These are phyloP conservation scores for Ceratocystis cubensis DNA, from an alignment of 2,329 filamentous ascomycete genomes.

Conservation along the genomic window DNA sequence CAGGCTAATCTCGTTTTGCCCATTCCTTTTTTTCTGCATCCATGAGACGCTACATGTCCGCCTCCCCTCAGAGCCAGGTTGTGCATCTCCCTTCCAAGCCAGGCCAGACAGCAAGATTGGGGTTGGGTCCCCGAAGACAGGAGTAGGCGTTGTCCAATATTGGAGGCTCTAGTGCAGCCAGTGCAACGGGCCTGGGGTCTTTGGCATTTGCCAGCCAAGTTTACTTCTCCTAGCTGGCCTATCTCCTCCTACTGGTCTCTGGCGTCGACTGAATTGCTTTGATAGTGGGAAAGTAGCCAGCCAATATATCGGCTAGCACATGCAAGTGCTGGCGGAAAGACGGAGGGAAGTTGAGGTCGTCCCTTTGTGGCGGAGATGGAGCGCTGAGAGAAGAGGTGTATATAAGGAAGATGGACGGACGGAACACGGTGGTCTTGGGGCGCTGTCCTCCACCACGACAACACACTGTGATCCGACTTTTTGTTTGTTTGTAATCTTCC, in stretches of 20 bases:
- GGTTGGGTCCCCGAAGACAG: not conserved
- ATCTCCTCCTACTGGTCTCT: too few relatives aligned
- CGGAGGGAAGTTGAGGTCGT: too few relatives aligned
- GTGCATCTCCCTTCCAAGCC: not conserved
- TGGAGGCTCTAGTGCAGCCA: not conserved
- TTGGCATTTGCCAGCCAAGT: not conserved
- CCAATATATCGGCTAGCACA: constrained; percentile 2
- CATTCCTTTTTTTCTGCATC: not conserved
- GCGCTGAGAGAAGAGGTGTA: not conserved
- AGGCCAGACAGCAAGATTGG: not conserved
- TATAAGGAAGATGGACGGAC: not conserved
- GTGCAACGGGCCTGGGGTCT: not conserved
- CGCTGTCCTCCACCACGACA: not conserved
- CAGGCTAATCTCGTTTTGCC: not conserved
- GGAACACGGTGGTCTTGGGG: not conserved
- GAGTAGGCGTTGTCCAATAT: not conserved
- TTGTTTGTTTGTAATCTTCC: not conserved
- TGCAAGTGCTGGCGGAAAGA: too few relatives aligned
- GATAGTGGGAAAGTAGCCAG: not conserved
- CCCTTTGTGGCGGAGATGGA: not conserved
- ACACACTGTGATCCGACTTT: not conserved
- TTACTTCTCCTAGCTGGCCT: not conserved
- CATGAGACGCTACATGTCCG: not conserved
- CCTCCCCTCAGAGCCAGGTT: too few relatives aligned
- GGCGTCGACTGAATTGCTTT: not conserved